A percentile compares a stretch with the other conserved stretches of the same genome.
These are phyloP conservation scores for Colletotrichum sojae DNA, from an alignment of 2,329 filamentous ascomycete species.

Conservation along the genomic window DNA sequence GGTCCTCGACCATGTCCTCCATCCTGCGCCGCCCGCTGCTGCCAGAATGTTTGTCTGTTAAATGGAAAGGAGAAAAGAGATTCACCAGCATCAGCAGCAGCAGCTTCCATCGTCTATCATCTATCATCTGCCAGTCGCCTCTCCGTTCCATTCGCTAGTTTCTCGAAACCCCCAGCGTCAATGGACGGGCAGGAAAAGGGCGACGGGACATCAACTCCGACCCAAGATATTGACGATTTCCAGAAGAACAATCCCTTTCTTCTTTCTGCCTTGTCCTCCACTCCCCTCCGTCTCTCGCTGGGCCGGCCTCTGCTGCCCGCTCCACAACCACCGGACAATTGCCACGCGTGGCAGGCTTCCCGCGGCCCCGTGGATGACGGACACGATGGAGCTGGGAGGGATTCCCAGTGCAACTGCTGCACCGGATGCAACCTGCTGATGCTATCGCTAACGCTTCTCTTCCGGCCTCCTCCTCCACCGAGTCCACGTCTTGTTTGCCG, in stretches of 20 bases:
- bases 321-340: slow-evolving; percentile 3
- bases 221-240: slow-evolving; percentile 23
- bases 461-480: too few species aligned
- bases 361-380: not conserved
- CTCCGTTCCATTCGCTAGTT: not conserved
- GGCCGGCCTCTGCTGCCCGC: too few species aligned
- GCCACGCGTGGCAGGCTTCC: slow-evolving; percentile 20
- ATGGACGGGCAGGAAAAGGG: not conserved
- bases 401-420: not conserved
- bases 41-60: slow-evolving; percentile 28
- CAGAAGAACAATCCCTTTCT: slow-evolving; percentile 7
- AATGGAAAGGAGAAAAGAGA: slow-evolving; percentile 3
- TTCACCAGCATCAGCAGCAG: too few species aligned
- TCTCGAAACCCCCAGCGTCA: not conserved
- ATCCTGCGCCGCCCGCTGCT: not conserved
- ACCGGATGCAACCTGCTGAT: slow-evolving; percentile 2
- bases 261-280: not conserved
- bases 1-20: not conserved
- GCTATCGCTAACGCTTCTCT: not conserved
- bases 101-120: too few species aligned
- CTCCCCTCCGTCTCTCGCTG: too few species aligned
- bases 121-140: not conserved
- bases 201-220: slow-evolving; percentile 11
- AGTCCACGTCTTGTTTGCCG: too few species aligned
- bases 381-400: not conserved